Base-by-base conservation (phyloP, 2,329 filamentous ascomycete species). In the Sclerotinia subarctica region DNA sequence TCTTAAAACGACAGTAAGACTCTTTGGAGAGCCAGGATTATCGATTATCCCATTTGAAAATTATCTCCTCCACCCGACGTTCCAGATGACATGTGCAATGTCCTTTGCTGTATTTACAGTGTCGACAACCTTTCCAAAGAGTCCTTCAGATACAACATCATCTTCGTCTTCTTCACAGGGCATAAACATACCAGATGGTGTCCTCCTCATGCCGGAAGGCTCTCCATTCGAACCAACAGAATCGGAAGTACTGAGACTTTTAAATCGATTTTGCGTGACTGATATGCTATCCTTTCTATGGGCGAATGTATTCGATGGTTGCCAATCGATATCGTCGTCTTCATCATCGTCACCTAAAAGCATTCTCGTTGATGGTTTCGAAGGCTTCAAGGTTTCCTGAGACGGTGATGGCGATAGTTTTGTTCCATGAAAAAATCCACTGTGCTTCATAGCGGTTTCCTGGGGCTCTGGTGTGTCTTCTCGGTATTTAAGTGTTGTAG, bases 181-280 rank as follows among this genome's bases (percentile, higher is more conserved):
- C 90, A 96, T 94, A 74, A 96, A 90, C 92, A 96, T 96, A 73
- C 93, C 93, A 51, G 92, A 95, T 63, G 88, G 83, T 26, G 92
- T 96, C 73, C 93, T 85, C 70, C 90, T 88, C 82, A 96, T 89
- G 64, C 89, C 88, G 24, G 79, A 81, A 52, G 74, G 76, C 69
- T 86, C 83, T 26, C 80, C 81, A n/a, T 76, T 78, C 78, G 32
- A 85, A 15, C 68, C 69, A 1, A 51, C 3, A 26, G n/a, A 26
- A 21, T 67, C 47, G 4, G 75, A 76, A 17, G 71, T 73, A 15
- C 75, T 68, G 66, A 76, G 70, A 53, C 57, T 69, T 42, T 72
- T 69, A 38, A 75, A 71, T 26, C 75, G 73, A 58, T 77, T 75
- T 54, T 76, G 74, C 42, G 72, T 71, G 2, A 72, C 69, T 6